A percentile compares a stretch with the other conserved stretches of the same genome.
phyloP scores from a whole-genome alignment of 495 filamentous ascomycete species.

The Daldinia loculata region DNA sequence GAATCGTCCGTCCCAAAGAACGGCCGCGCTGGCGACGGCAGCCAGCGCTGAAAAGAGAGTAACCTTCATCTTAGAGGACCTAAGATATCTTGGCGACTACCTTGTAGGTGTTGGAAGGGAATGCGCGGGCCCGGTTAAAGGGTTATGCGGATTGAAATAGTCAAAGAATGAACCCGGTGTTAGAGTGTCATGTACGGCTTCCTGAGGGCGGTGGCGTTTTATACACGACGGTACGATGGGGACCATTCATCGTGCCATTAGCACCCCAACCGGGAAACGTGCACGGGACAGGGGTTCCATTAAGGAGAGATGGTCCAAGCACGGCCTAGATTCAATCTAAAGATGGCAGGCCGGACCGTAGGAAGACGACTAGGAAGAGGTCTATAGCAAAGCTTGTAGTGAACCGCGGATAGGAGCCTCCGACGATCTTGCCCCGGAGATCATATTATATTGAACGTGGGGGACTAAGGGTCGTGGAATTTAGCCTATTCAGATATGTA shows the following conservation, averaged over 20 bases:
- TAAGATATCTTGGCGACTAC: background rate
- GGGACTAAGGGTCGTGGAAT: constrained; percentile 19
- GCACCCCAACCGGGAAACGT: constrained; percentile 12
- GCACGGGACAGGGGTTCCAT: constrained; percentile 14
- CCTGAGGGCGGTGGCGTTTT: constrained; percentile 5
- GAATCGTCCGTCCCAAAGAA: constrained; percentile 71
- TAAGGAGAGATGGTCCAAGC: constrained; percentile 13
- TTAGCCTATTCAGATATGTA: constrained; percentile 42
- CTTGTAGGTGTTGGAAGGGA: background rate
- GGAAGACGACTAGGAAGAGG: background rate
- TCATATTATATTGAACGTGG: constrained; percentile 32
- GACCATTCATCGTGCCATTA: constrained; percentile 13
- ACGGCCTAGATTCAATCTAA: constrained; percentile 36
- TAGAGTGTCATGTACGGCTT: background rate
- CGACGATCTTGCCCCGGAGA: constrained; percentile 24
- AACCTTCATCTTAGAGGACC: constrained; percentile 41
- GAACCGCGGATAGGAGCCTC: constrained; percentile 40
- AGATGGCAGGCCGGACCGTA: constrained; percentile 37
- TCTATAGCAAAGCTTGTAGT: constrained; percentile 21
- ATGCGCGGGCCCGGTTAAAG: background rate
- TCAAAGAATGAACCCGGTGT: background rate
- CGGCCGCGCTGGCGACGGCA: constrained; percentile 44
- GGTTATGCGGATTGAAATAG: background rate
- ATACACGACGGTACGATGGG: constrained; percentile 9
- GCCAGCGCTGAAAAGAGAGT: constrained; percentile 31